Conservation (phyloP, 495 filamentous ascomycete species). For the Podospora anserina region DNA sequence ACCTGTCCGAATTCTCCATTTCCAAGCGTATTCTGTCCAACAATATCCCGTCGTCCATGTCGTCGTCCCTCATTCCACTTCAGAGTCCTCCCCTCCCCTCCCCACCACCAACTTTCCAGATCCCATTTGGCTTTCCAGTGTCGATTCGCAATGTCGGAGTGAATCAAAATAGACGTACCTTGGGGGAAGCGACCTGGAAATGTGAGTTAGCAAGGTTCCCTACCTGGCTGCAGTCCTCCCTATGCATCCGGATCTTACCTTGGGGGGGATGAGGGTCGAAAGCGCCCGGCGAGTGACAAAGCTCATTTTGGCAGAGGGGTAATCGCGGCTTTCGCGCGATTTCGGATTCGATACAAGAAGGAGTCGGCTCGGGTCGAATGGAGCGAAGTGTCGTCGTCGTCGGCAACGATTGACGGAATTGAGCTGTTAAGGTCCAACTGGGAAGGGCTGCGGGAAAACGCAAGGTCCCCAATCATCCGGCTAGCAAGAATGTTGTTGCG, state of each 20-base stretch:
- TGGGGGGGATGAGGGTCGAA: constrained; percentile 97
- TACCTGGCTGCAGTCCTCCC: background rate
- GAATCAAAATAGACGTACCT: constrained; percentile 59
- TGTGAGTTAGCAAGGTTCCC: constrained; percentile 29
- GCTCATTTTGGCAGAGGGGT: constrained; percentile 71
- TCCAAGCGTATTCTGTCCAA: background rate
- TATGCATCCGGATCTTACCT: constrained; percentile 59
- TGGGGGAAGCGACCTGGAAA: constrained; percentile 73
- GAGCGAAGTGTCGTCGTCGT: background rate
- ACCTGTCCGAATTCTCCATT: background rate
- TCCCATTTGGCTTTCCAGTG: constrained; percentile 4
- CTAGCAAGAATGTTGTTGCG: constrained; percentile 35
- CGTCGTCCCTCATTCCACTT: background rate
- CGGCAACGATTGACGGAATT: constrained; percentile 14
- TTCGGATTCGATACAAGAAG: constrained; percentile 9
- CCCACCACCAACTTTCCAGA: background rate
- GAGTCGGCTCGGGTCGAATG: background rate
- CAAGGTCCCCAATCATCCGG: constrained; percentile 13
- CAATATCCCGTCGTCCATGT: background rate
- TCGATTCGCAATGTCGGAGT: background rate
- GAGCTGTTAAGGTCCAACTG: constrained; percentile 26
- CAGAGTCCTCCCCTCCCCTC: background rate
- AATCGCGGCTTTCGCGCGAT: constrained; percentile 4
- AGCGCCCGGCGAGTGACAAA: constrained; percentile 82
- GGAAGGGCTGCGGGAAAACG: constrained; percentile 27